phyloP scores from a whole-genome alignment of 2,329 filamentous ascomycete species.

The Penicillium capsulatum region DNA sequence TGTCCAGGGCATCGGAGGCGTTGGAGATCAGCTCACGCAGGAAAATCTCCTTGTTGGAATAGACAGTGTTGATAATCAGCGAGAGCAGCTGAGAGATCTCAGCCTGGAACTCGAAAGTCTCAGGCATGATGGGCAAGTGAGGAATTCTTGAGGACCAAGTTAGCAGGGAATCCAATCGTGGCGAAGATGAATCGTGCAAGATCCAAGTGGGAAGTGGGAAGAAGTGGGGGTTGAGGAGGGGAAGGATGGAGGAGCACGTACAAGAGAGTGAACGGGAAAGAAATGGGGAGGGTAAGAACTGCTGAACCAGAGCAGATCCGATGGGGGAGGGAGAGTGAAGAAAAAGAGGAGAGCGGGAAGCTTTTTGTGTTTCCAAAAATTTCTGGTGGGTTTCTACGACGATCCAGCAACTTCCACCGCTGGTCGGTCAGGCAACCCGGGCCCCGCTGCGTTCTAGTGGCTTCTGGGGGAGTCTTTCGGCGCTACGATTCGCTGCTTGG shows the following conservation, averaged over 20 bases:
- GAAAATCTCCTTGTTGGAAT: conserved; percentile 99
- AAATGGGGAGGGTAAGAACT: conserved; percentile 20
- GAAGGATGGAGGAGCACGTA: conserved; percentile 14
- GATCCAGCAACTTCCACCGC: conserved; percentile 40
- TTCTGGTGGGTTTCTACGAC: conserved; percentile 35
- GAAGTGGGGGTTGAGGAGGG: conserved; percentile 11
- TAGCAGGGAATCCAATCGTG: conserved; percentile 6
- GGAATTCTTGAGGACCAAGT: conserved; percentile 9
- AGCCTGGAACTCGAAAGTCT: conserved; percentile 99
- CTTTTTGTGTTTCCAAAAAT: conserved; percentile 33
- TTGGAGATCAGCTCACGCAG: conserved; percentile 98
- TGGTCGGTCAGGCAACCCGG: conserved; percentile 21
- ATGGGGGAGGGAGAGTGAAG: conserved; percentile 11
- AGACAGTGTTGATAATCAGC: conserved; percentile 99
- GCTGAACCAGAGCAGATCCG: conserved; percentile 21
- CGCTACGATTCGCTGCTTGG: not conserved
- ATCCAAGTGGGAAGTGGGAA: not conserved
- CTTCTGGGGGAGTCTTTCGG: conserved; percentile 8
- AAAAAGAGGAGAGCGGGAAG: conserved; percentile 20
- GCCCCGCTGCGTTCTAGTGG: conserved; percentile 16
- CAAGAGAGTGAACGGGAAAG: conserved; percentile 7
- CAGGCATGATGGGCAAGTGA: conserved; percentile 63
- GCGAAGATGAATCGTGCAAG: not conserved
- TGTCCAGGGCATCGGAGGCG: conserved; percentile 97
- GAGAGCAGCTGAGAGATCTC: conserved; percentile 99